Base-by-base conservation (phyloP, 2,329 filamentous ascomycete species). In the Cryoendolithus antarcticus region DNA sequence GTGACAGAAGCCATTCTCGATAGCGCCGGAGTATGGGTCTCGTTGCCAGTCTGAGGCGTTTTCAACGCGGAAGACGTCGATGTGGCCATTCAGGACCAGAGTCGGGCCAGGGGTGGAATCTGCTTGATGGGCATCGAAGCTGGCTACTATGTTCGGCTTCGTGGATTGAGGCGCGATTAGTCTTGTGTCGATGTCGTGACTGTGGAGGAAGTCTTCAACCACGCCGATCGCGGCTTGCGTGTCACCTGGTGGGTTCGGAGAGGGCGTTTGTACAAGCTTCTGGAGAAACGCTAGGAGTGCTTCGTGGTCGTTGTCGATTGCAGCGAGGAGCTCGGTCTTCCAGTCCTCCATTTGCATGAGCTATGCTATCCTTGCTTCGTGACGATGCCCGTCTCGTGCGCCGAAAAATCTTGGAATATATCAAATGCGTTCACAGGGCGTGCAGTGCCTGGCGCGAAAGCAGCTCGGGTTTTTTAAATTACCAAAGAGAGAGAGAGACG, bases 1-100 rank as follows among this genome's bases (percentile, higher is more conserved):
- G 42, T 60, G 52, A 11, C 65, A 49, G 7, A 52, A 49, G 4
- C 52, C 50, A 6, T 53, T 51, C 13, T 56, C 51, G 6, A 59
- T 49, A 15, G 61, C 48, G 9, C 61, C 60, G 9, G 61, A 61
- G 50, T 57, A 66, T 2, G 64, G 57, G 32, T 56, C 50, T 15
- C 53, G 47, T 9, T 56, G 42, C 62, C 61, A 64, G n/a, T 56
- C 48, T 6, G 50, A 43, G 1, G 50, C 46, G 13, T 56, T 54
- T 1, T 52, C 56, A 1, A 59, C 59, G 0, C 63, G 62, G 35
- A 65, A 65, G 3, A 60, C 57, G 35, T 66, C 63, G 9, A 66
- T 62, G 41, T 66, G 63, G 3, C 63, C 62, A 39, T 67, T 66
- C 30, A 66, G 45, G 2, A 63, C 51, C 9, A 66, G 48, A 4